Conservation (phyloP, 768 basidiomycete species). For the Kwoniella dejecticola region DNA sequence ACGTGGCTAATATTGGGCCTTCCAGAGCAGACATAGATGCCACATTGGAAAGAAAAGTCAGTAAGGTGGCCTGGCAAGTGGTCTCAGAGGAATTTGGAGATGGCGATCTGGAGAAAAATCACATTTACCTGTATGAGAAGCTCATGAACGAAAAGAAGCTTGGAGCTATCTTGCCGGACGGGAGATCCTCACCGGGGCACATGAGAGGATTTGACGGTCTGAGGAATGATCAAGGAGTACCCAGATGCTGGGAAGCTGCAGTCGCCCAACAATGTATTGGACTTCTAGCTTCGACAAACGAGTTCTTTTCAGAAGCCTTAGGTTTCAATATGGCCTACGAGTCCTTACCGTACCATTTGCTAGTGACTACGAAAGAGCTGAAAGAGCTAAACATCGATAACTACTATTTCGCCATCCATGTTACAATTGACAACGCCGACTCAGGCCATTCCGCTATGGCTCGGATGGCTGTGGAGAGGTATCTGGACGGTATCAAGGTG, state of each 20-base stretch:
- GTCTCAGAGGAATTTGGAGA: constrained; percentile 52
- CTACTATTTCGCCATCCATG: constrained; percentile 50
- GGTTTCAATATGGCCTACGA: constrained; percentile 55
- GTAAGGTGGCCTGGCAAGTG: constrained; percentile 51
- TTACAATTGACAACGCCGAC: constrained; percentile 51
- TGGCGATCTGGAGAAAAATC: constrained; percentile 50
- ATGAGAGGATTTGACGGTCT: constrained; percentile 40
- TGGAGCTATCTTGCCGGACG: constrained; percentile 3
- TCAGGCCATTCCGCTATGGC: constrained; percentile 49
- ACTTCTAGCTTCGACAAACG: constrained; percentile 32
- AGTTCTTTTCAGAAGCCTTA: constrained; percentile 50
- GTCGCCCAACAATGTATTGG: constrained; percentile 51
- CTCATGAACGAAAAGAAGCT: constrained; percentile 31
- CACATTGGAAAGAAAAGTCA: constrained; percentile 25
- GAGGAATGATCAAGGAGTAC: constrained; percentile 33
- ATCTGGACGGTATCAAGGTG: constrained; percentile 35
- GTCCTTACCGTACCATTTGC: constrained; percentile 47
- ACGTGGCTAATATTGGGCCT: not conserved
- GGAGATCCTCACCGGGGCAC: constrained; percentile 21
- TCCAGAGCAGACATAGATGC: too few species aligned
- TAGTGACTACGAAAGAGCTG: constrained; percentile 45
- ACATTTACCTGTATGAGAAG: constrained; percentile 45
- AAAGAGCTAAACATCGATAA: constrained; percentile 47
- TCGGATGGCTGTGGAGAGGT: constrained; percentile 40
- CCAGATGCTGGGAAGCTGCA: constrained; percentile 49